A percentile compares a stretch with the other conserved stretches of the same genome.
Evolutionary conservation across 495 filamentous ascomycete genomes (phyloP).

Genomic region (Trichoderma orchidacearum): DNA sequence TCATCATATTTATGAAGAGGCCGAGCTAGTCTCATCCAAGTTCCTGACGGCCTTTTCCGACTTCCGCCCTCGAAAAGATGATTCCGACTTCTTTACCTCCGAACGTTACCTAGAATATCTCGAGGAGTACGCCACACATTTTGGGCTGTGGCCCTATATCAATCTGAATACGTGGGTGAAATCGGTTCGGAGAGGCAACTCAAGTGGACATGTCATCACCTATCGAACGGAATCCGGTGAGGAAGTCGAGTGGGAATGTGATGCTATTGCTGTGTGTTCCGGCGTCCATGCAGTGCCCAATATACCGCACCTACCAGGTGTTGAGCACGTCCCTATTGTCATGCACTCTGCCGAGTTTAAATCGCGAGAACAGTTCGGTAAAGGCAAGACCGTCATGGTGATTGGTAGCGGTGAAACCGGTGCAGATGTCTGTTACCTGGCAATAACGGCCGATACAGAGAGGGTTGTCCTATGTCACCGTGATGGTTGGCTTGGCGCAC

Average conservation of each 20-base stretch:
- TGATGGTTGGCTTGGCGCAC: conserved; percentile 21
- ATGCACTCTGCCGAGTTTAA: conserved; percentile 32
- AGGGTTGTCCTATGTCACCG: conserved; percentile 25
- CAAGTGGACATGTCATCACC: conserved; percentile 14
- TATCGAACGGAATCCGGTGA: conserved; percentile 6
- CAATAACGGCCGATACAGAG: conserved; percentile 21
- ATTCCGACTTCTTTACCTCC: conserved; percentile 22
- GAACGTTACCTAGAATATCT: conserved; percentile 21
- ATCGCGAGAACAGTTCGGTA: conserved; percentile 19
- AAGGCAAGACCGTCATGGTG: conserved; percentile 23
- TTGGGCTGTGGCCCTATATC: conserved; percentile 24
- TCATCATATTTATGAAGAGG: conserved; percentile 19
- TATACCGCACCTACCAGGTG: conserved; percentile 20
- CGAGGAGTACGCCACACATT: conserved; percentile 23
- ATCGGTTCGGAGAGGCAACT: conserved; percentile 8
- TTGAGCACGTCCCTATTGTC: conserved; percentile 20
- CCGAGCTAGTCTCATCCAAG: conserved; percentile 24
- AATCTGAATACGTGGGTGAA: conserved; percentile 16
- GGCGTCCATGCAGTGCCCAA: conserved; percentile 27
- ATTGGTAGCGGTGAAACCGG: conserved; percentile 30
- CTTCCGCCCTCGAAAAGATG: conserved; percentile 13
- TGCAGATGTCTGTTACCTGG: conserved; percentile 20
- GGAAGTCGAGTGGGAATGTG: conserved; percentile 15
- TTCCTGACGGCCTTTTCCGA: conserved; percentile 28
- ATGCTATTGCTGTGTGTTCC: conserved; percentile 28